Evolutionary conservation across 495 filamentous ascomycete species (phyloP).

Genomic region (Xylaria longipes): DNA sequence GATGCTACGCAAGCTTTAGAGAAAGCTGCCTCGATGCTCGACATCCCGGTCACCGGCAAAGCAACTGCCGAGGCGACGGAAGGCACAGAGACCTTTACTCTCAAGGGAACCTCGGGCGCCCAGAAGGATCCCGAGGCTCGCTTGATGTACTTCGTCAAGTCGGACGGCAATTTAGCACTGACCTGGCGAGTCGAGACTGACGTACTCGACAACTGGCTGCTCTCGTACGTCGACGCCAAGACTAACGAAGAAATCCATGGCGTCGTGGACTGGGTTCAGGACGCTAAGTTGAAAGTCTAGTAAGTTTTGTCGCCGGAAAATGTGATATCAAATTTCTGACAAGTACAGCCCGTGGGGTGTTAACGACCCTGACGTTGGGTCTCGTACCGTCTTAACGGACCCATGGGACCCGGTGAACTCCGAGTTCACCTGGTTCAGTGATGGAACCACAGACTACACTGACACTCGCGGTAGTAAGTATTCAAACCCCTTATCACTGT

Average conservation of each 20-base stretch:
- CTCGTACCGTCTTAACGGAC: slow-evolving; percentile 43
- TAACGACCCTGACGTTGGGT: slow-evolving; percentile 53
- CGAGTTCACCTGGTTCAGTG: slow-evolving; percentile 52
- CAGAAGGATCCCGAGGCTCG: slow-evolving; percentile 51
- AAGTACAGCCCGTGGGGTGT: slow-evolving; percentile 47
- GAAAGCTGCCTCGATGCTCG: slow-evolving; percentile 40
- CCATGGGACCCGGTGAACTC: slow-evolving; percentile 46
- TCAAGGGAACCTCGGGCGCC: slow-evolving; percentile 48
- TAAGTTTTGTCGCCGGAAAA: slow-evolving; percentile 25
- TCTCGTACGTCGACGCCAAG: slow-evolving; percentile 56
- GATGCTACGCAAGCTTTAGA: slow-evolving; percentile 46
- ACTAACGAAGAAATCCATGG: slow-evolving; percentile 48
- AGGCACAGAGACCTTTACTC: slow-evolving; percentile 40
- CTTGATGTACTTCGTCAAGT: slow-evolving; percentile 53
- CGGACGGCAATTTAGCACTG: slow-evolving; percentile 48
- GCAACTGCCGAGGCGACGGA: slow-evolving; percentile 44
- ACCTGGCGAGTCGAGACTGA: slow-evolving; percentile 60
- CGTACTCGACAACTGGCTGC: slow-evolving; percentile 55
- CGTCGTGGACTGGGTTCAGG: slow-evolving; percentile 55
- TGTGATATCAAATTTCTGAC: slow-evolving; percentile 31
- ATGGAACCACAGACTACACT: slow-evolving; percentile 47
- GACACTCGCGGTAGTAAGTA: slow-evolving; percentile 52
- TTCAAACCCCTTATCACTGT: background rate
- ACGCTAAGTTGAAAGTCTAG: slow-evolving; percentile 55
- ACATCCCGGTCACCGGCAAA: slow-evolving; percentile 43